phyloP scores from a whole-genome alignment of 169 alveolate species.

The Eimeria praecox region DNA sequence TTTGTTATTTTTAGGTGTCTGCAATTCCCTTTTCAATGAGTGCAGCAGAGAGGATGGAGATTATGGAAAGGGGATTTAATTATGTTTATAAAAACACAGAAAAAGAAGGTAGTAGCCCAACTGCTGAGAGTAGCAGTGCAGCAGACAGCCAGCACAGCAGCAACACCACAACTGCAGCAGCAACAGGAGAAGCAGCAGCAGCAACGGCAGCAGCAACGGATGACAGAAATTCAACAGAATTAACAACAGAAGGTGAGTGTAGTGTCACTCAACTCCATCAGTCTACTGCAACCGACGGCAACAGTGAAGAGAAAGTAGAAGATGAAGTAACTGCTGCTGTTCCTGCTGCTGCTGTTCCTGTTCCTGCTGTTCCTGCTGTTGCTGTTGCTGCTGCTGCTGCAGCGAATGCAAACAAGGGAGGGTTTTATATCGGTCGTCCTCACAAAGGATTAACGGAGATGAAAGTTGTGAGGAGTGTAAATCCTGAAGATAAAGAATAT shows the following conservation, averaged over 20 bases:
- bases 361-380: too few species aligned
- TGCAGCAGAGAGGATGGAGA: background rate
- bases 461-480: slow-evolving; percentile 81
- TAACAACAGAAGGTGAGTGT: background rate
- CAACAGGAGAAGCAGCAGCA: too few species aligned
- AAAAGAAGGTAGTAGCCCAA: too few species aligned
- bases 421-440: slow-evolving; percentile 86
- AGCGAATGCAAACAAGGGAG: slow-evolving; percentile 31
- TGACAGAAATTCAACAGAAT: background rate
- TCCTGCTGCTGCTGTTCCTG: too few species aligned
- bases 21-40: slow-evolving; percentile 51
- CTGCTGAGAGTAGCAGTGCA: too few species aligned
- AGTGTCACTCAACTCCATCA: background rate
- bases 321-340: too few species aligned
- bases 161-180: background rate
- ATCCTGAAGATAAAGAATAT: slow-evolving; percentile 28
- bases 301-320: background rate
- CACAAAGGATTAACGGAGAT: slow-evolving; percentile 82
- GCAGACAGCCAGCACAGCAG: background rate
- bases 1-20: slow-evolving; percentile 5
- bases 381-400: too few species aligned
- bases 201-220: background rate
- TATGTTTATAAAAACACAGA: background rate
- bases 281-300: too few species aligned
- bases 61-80: background rate